Conservation (phyloP, 495 filamentous ascomycete species). For the Paragyromitra xinjiangensis region DNA sequence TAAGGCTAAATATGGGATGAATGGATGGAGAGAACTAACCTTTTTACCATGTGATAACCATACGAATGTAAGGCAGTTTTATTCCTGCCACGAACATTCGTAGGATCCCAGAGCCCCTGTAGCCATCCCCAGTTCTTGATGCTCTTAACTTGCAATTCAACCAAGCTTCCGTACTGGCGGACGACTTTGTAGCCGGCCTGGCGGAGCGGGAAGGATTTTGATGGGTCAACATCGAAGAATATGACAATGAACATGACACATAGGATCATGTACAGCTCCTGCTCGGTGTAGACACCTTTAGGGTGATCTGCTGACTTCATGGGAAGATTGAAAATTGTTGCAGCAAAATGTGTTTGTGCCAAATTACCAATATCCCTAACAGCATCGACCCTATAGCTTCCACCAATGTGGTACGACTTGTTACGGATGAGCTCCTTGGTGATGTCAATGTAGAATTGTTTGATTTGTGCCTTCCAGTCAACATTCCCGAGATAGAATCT, state of each 20-base stretch:
- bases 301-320: slow-evolving; percentile 74
- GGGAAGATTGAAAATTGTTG: slow-evolving; percentile 76
- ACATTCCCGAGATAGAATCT: slow-evolving; percentile 70
- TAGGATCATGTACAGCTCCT: slow-evolving; percentile 81
- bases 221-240: slow-evolving; percentile 64
- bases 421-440: slow-evolving; percentile 71
- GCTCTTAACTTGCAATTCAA: slow-evolving; percentile 73
- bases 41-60: slow-evolving; percentile 74
- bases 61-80: slow-evolving; percentile 70
- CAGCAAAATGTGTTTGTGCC: slow-evolving; percentile 75
- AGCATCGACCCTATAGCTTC: slow-evolving; percentile 75
- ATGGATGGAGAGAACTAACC: slow-evolving; percentile 16
- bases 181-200: slow-evolving; percentile 70
- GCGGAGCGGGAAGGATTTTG: slow-evolving; percentile 67
- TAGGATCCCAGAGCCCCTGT: slow-evolving; percentile 55
- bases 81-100: slow-evolving; percentile 58
- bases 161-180: slow-evolving; percentile 68
- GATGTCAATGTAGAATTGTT: slow-evolving; percentile 69
- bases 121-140: slow-evolving; percentile 66
- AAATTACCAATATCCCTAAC: slow-evolving; percentile 80
- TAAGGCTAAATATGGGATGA: background rate
- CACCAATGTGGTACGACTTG: slow-evolving; percentile 68
- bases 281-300: slow-evolving; percentile 76
- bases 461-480: slow-evolving; percentile 66
- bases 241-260: slow-evolving; percentile 69